Percentiles rank a stretch among this genome's conserved stretches.
Evolutionary conservation across 2,329 filamentous ascomycete genomes (phyloP).

Genomic region (Cytospora leucostoma): DNA sequence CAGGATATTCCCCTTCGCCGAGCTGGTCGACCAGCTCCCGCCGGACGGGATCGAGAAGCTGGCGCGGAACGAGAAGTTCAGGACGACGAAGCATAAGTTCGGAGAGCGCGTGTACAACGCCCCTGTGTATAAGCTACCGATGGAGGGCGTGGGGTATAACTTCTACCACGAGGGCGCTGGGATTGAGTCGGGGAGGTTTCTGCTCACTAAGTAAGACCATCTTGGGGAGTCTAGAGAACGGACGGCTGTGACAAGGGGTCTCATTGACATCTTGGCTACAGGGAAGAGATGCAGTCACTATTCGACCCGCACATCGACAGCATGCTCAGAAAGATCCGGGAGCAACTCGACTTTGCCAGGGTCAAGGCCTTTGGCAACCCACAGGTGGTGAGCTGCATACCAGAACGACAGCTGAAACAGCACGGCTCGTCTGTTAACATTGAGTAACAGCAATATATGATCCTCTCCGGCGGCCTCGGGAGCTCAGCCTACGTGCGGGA

Average conservation of each 20-base stretch:
- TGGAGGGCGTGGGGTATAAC: constrained; percentile 46
- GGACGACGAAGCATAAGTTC: constrained; percentile 45
- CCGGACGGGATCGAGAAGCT: constrained; percentile 41
- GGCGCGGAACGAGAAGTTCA: constrained; percentile 42
- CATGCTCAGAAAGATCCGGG: constrained; percentile 42
- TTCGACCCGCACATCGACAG: constrained; percentile 46
- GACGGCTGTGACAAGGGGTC: background rate
- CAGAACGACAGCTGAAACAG: background rate
- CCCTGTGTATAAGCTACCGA: constrained; percentile 42
- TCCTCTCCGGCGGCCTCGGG: constrained; percentile 49
- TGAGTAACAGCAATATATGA: constrained; percentile 41
- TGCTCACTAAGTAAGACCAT: constrained; percentile 40
- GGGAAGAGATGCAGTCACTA: constrained; percentile 45
- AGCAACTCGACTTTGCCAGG: constrained; percentile 45
- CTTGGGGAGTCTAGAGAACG: constrained; percentile 3
- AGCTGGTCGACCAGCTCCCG: constrained; percentile 39
- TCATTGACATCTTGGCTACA: constrained; percentile 28
- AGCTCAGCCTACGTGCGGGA: constrained; percentile 50
- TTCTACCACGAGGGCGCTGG: constrained; percentile 41
- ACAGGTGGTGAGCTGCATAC: constrained; percentile 38
- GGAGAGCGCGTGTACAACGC: constrained; percentile 47
- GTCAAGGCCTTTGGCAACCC: constrained; percentile 34
- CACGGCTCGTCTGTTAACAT: constrained; percentile 1
- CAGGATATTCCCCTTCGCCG: constrained; percentile 40
- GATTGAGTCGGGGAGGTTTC: constrained; percentile 44